Evolutionary conservation across 371 early-diverging fungal genomes (phyloP).

Genomic region (Mortierella sp.): DNA sequence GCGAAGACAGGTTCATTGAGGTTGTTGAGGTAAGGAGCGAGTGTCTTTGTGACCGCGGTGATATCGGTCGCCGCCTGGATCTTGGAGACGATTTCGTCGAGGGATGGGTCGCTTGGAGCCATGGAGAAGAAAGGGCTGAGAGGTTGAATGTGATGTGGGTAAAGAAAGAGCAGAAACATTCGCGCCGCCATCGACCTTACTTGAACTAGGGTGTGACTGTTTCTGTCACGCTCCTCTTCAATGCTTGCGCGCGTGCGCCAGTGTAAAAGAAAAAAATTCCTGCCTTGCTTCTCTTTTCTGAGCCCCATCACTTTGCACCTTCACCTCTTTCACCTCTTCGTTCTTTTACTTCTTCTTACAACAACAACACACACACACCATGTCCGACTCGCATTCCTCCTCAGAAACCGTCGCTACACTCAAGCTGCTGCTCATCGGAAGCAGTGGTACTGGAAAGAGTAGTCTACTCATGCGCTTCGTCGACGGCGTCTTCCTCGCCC

Average conservation of each 20-base stretch:
- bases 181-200: background rate
- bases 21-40: slow-evolving; percentile 54
- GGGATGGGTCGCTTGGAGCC: slow-evolving; percentile 48
- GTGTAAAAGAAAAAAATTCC: background rate
- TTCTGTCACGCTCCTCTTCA: background rate
- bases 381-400: slow-evolving; percentile 38
- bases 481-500: slow-evolving; percentile 96
- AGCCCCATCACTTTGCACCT: slow-evolving; percentile 1
- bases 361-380: background rate
- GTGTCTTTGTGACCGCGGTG: slow-evolving; percentile 27
- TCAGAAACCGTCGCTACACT: slow-evolving; percentile 78
- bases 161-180: background rate
- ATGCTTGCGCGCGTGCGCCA: background rate
- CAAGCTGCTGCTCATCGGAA: slow-evolving; percentile 98
- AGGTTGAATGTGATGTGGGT: background rate
- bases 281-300: background rate
- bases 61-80: slow-evolving; percentile 50
- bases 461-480: slow-evolving; percentile 96
- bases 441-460: slow-evolving; percentile 99
- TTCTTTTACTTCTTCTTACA: background rate
- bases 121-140: slow-evolving; percentile 1
- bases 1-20: slow-evolving; percentile 56
- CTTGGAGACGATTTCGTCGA: slow-evolving; percentile 62
- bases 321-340: background rate
- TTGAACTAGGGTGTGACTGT: background rate